Percentiles rank a stretch among this genome's conserved stretches.
Evolutionary conservation across 768 basidiomycete species (phyloP).

Genomic region (Lactarius tabidus): DNA sequence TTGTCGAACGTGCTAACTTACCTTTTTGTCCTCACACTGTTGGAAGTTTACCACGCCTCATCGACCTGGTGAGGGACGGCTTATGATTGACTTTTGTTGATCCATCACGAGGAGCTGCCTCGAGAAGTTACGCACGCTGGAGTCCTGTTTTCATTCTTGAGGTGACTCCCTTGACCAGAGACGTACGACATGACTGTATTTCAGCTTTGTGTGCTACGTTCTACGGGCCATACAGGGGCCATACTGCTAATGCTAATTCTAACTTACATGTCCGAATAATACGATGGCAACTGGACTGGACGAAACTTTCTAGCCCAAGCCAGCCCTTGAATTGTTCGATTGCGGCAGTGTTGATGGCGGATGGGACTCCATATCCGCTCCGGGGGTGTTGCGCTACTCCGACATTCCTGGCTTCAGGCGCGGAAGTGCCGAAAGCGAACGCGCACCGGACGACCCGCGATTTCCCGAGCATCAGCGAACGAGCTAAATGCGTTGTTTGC

Average conservation of each 20-base stretch:
- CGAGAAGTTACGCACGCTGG: conserved; percentile 13
- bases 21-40: background rate
- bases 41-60: background rate
- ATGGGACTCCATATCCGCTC: no score
- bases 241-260: no score
- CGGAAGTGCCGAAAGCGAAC: no score
- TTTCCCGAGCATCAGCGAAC: background rate
- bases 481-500: background rate
- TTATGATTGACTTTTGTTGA: conserved; percentile 11
- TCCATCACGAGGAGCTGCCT: conserved; percentile 18
- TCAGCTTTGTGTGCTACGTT: no score
- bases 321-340: no score
- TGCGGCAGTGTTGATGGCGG: no score
- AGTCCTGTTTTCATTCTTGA: conserved; percentile 2
- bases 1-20: background rate
- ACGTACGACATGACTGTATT: conserved; percentile 19
- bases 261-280: no score
- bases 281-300: no score
- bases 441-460: background rate
- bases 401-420: no score
- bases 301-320: no score
- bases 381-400: no score
- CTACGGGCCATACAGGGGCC: no score
- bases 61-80: conserved; percentile 1
- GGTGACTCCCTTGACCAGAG: conserved; percentile 23